A percentile compares a stretch with the other conserved stretches of the same genome.
Evolutionary conservation across 805 yeast species (phyloP).

Genomic region (Yarrowia sp.): DNA sequence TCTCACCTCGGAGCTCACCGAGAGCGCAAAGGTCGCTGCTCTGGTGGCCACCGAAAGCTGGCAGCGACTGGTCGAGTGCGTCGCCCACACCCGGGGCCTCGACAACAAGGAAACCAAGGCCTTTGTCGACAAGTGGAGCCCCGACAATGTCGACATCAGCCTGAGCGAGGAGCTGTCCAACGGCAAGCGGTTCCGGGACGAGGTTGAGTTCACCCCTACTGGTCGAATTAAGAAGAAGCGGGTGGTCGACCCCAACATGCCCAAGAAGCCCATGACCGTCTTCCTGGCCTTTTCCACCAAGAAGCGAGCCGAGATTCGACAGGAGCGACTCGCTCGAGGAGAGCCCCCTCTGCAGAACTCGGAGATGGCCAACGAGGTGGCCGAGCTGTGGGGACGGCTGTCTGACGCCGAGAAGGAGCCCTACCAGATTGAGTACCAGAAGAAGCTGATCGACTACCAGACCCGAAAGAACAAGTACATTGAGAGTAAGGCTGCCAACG

Average conservation of each 20-base stretch:
- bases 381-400: constrained; percentile 79
- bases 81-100: constrained; percentile 28
- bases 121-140: constrained; percentile 35
- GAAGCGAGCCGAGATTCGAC: constrained; percentile 72
- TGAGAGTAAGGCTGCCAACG: constrained; percentile 46
- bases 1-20: constrained; percentile 31
- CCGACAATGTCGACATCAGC: constrained; percentile 24
- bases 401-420: constrained; percentile 71
- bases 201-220: constrained; percentile 45
- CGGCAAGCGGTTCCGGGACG: constrained; percentile 42
- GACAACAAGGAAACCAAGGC: constrained; percentile 21
- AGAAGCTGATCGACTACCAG: constrained; percentile 57
- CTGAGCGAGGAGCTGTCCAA: constrained; percentile 42
- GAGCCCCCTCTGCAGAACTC: constrained; percentile 71
- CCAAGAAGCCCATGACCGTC: constrained; percentile 91
- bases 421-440: constrained; percentile 65
- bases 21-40: constrained; percentile 30
- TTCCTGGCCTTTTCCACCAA: constrained; percentile 80
- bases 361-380: constrained; percentile 79
- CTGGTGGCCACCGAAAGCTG: constrained; percentile 35
- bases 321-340: constrained; percentile 66
- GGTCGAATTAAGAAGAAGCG: constrained; percentile 58
- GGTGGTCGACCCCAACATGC: constrained; percentile 87
- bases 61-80: constrained; percentile 33
- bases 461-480: constrained; percentile 56